These are phyloP conservation scores for Hymenoscyphus salicellus DNA, from an alignment of 2,329 filamentous ascomycete species.

Conservation along the genomic window DNA sequence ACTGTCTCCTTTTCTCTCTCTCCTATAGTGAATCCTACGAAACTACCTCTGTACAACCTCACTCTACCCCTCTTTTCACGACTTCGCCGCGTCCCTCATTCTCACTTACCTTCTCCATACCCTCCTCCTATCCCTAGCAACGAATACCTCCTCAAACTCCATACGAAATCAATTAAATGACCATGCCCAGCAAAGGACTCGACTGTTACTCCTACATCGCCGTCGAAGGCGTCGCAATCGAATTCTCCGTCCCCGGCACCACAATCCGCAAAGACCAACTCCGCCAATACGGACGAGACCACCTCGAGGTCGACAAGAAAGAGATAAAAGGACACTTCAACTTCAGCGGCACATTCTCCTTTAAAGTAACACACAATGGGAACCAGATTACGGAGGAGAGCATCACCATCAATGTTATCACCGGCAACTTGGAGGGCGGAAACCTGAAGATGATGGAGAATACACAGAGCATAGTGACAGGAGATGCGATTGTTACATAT, in stretches of 20 bases:
- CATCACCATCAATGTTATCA: conserved; percentile 46
- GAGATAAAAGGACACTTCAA: conserved; percentile 43
- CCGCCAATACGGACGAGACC: conserved; percentile 39
- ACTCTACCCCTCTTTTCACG: neutral
- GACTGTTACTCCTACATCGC: conserved; percentile 41
- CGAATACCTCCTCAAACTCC: neutral
- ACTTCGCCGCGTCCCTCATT: neutral
- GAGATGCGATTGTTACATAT: conserved; percentile 43
- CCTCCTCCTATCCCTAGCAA: neutral
- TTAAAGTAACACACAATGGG: conserved; percentile 41
- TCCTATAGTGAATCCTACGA: neutral
- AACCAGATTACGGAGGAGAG: conserved; percentile 44
- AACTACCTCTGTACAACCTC: neutral
- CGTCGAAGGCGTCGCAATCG: conserved; percentile 42
- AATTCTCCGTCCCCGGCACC: conserved; percentile 44
- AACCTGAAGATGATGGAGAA: conserved; percentile 31
- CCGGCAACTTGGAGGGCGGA: conserved; percentile 43
- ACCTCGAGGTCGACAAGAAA: conserved; percentile 46
- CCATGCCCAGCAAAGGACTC: conserved; percentile 45
- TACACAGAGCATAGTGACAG: conserved; percentile 29
- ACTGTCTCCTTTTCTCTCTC: neutral
- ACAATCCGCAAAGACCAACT: conserved; percentile 36
- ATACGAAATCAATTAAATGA: neutral
- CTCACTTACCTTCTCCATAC: neutral
- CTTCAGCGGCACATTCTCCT: conserved; percentile 45